Conservation (phyloP, 768 basidiomycete genomes). For the Suillus subalutaceus region DNA sequence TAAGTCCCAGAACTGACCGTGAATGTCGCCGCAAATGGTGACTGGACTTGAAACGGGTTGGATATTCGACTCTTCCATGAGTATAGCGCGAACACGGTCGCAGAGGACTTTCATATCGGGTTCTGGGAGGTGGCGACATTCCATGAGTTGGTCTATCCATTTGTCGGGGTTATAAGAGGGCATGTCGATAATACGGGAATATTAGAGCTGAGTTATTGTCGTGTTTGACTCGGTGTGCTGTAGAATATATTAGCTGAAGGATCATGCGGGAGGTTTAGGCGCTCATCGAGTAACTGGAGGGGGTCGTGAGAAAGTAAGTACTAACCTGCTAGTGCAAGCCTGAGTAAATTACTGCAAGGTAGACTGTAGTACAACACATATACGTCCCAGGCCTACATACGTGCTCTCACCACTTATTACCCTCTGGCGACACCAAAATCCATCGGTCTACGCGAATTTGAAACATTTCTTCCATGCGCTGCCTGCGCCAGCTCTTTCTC, state of each 20-base stretch:
- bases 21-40: constrained; percentile 94
- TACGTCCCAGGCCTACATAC: constrained; percentile 15
- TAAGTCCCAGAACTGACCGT: constrained; percentile 98
- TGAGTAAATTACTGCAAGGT: too few species aligned
- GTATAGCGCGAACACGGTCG: constrained; percentile 82
- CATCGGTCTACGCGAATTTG: not conserved
- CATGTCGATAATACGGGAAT: constrained; percentile 26
- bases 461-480: constrained; percentile 18
- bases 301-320: constrained; percentile 2
- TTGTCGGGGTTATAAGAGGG: constrained; percentile 56
- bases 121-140: constrained; percentile 88
- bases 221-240: not conserved
- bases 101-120: constrained; percentile 92
- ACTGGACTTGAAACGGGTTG: constrained; percentile 95
- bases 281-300: too few species aligned
- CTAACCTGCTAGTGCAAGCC: too few species aligned
- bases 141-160: constrained; percentile 89
- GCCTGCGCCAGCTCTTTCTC: constrained; percentile 21
- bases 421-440: not conserved
- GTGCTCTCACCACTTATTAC: not conserved
- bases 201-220: not conserved
- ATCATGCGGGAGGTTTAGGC: not conserved
- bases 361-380: too few species aligned
- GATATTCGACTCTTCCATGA: constrained; percentile 97
- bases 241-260: not conserved